phyloP scores from a whole-genome alignment of 2,329 filamentous ascomycete species.

The Fusarium staphyleae region DNA sequence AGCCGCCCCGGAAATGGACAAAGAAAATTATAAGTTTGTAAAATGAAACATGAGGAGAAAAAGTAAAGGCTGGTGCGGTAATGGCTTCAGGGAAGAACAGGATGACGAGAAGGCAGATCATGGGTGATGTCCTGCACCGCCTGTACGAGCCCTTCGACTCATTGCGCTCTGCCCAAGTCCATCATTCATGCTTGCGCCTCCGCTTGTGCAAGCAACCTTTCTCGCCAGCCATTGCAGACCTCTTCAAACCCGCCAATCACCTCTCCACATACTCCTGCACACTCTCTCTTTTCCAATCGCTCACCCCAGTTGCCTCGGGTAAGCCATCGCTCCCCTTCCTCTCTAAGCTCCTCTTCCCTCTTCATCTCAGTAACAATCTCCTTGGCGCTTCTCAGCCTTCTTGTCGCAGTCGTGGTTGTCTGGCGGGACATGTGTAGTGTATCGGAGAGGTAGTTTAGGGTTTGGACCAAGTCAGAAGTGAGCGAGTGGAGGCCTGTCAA shows the following conservation, averaged over 20 bases:
- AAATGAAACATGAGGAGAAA: conserved; percentile 4
- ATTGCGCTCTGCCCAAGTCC: neutral
- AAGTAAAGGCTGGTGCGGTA: conserved; percentile 16
- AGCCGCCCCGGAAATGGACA: conserved; percentile 19
- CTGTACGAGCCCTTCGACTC: conserved; percentile 4
- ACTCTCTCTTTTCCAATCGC: conserved; percentile 77
- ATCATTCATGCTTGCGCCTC: conserved; percentile 52
- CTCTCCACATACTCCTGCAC: conserved; percentile 81
- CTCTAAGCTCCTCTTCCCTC: conserved; percentile 80
- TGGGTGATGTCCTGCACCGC: conserved; percentile 24
- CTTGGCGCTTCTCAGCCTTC: conserved; percentile 80
- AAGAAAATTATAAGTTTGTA: conserved; percentile 14
- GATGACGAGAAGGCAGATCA: conserved; percentile 12
- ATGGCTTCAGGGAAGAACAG: conserved; percentile 1
- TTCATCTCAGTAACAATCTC: conserved; percentile 87
- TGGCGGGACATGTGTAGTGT: conserved; percentile 94
- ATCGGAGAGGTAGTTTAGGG: conserved; percentile 86
- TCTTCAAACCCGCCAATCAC: conserved; percentile 93
- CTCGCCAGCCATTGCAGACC: conserved; percentile 84
- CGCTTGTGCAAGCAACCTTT: conserved; percentile 73
- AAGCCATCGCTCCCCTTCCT: conserved; percentile 85
- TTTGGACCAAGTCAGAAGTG: conserved; percentile 77
- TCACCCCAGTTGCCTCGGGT: conserved; percentile 83
- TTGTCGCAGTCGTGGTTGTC: conserved; percentile 79
- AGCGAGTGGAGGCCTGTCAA: conserved; percentile 72